phyloP scores from a whole-genome alignment of 2,329 filamentous ascomycete species.

The Exophiala oligosperma region DNA sequence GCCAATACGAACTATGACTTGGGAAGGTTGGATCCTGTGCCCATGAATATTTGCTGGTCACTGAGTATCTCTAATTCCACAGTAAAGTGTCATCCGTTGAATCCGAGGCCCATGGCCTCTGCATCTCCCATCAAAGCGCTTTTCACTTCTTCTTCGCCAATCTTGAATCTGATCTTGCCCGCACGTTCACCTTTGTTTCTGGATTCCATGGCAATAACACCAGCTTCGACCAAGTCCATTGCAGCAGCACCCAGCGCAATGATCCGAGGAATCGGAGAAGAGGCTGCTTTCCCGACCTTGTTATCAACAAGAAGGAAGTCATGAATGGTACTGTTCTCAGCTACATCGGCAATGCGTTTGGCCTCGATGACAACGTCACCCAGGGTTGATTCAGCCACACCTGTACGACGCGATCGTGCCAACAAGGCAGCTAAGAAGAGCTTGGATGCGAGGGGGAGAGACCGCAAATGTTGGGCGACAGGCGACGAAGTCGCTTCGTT shows the following conservation, averaged over 20 bases:
- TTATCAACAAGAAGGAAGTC: conserved; percentile 57
- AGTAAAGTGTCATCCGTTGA: conserved; percentile 35
- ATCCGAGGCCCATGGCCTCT: conserved; percentile 78
- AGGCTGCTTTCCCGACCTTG: conserved; percentile 29
- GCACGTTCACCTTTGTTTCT: conserved; percentile 75
- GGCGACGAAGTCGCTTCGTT: conserved; percentile 92
- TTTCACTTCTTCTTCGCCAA: conserved; percentile 88
- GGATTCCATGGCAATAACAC: conserved; percentile 80
- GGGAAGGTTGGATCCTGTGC: too few relatives aligned
- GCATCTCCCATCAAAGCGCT: conserved; percentile 85
- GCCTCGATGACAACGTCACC: conserved; percentile 89
- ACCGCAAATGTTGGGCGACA: conserved; percentile 82
- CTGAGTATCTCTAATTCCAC: too few relatives aligned
- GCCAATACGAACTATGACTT: too few relatives aligned
- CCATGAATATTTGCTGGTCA: too few relatives aligned
- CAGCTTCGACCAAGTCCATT: conserved; percentile 80
- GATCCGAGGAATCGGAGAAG: conserved; percentile 46
- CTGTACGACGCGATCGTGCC: conserved; percentile 75
- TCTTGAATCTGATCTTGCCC: conserved; percentile 79
- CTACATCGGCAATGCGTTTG: conserved; percentile 63
- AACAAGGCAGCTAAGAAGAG: conserved; percentile 82
- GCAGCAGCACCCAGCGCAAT: conserved; percentile 69
- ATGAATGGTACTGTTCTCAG: conserved; percentile 58
- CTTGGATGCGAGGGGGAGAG: conserved; percentile 78
- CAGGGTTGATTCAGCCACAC: conserved; percentile 81